Base-by-base conservation (phyloP, 371 early-diverging fungal genomes). In the Mucor mucedo region DNA sequence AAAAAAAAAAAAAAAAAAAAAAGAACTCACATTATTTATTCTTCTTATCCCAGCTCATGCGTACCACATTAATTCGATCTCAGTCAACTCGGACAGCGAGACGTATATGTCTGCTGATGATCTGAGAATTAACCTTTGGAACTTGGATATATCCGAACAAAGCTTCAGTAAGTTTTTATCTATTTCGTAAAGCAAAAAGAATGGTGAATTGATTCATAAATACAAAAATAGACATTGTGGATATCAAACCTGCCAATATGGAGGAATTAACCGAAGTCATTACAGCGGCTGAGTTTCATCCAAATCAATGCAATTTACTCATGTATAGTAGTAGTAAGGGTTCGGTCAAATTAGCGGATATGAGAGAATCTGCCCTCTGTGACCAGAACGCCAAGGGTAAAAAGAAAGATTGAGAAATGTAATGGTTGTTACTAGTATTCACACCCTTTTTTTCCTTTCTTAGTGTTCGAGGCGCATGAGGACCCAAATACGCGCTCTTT, bases 261-360 rank as follows among this genome's bases (percentile, higher is more conserved):
- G 98, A 98, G 73, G 99, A 99, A 67, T 78, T 99, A 64, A 97
- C 96, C 10, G 99, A 98, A 76, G 99, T 99, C 58, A 99, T 99
- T 65, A 99, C 99, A 14, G 93, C 97, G 1, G 95, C 99, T 21
- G 97, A 98, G 77, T 99, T 99, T 82, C 98, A 97, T 66, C 97
- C 98, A 2, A 66, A 78, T 21, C 92, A 94, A 69, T 99, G 98
- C 84, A 96, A 96, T 79, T 65, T 94, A 65, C 98, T 99, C 76
- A 94, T 95, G 89, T 99, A 99, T 82, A 94, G 95, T 70, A 96
- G 95, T 83, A 96, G 97, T 79, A 98, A 96, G 73, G 99, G 99
- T 9, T 91, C 93, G 5, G 95, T 99, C 77, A 94, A 95, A 72
- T 77, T 99, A 39, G 91, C 93, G 68, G 99, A 99, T 67, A 98